Percentiles rank a stretch among this genome's conserved stretches.
These are phyloP conservation scores for Thamnidium elegans DNA, from an alignment of 192 early-diverging fungal genomes.

Conservation along the genomic window DNA sequence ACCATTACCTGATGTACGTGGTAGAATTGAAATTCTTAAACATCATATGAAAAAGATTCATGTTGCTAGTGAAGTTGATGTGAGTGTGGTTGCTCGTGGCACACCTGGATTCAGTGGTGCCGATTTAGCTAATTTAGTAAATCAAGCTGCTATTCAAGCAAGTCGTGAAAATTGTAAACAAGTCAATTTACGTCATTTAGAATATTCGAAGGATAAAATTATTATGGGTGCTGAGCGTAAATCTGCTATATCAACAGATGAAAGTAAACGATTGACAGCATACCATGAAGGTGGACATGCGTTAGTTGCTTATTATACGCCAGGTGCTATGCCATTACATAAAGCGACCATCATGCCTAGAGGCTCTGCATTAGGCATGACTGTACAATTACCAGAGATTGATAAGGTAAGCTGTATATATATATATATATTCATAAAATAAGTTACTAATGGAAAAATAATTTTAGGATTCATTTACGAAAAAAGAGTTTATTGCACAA, in stretches of 20 bases:
- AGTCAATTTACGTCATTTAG: slow-evolving; percentile 82
- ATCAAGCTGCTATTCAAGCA: slow-evolving; percentile 96
- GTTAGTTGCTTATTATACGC: slow-evolving; percentile 91
- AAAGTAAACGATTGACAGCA: slow-evolving; percentile 86
- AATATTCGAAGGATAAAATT: slow-evolving; percentile 98
- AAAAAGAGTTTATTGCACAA: slow-evolving; percentile 81
- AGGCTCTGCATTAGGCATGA: slow-evolving; percentile 81
- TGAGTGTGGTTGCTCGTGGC: slow-evolving; percentile 85
- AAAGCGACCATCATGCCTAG: slow-evolving; percentile 99
- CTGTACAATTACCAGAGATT: slow-evolving; percentile 91
- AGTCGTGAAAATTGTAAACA: slow-evolving; percentile 70
- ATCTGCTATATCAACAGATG: slow-evolving; percentile 86
- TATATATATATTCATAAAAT: background rate
- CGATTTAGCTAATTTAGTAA: slow-evolving; percentile 96
- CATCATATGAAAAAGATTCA: slow-evolving; percentile 84
- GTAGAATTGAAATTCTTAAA: slow-evolving; percentile 87
- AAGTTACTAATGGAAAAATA: background rate
- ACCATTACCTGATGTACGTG: slow-evolving; percentile 94
- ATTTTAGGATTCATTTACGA: slow-evolving; percentile 59
- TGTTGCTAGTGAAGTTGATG: slow-evolving; percentile 68
- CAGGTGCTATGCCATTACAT: slow-evolving; percentile 92
- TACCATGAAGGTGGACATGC: slow-evolving; percentile 99
- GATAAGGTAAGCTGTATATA: slow-evolving; percentile 56
- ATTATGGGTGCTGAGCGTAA: slow-evolving; percentile 97
- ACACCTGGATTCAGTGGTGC: slow-evolving; percentile 99